Evolutionary conservation across 768 basidiomycete species (phyloP).

Genomic region (Tricholoma bakamatsutake): DNA sequence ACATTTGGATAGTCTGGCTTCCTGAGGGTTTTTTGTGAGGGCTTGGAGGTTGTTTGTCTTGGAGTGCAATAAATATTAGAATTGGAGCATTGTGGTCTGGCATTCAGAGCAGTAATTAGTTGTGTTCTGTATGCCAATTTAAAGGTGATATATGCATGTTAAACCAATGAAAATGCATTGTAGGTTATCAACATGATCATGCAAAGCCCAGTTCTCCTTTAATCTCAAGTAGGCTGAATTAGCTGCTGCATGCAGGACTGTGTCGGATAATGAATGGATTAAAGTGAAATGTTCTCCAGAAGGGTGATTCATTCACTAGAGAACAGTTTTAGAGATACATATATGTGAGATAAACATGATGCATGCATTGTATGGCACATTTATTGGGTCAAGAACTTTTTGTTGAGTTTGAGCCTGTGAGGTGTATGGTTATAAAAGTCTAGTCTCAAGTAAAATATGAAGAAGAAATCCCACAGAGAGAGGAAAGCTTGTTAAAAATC

Average conservation of each 20-base stretch:
- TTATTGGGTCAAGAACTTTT: not conserved
- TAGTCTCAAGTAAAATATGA: not conserved
- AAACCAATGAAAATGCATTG: not conserved
- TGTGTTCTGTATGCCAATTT: not conserved
- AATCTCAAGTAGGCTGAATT: not conserved
- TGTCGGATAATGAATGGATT: not conserved
- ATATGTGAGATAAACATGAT: not conserved
- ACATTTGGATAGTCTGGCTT: not conserved
- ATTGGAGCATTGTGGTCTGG: not conserved
- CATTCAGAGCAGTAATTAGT: not conserved
- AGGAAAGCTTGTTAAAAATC: not conserved
- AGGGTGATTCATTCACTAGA: not conserved
- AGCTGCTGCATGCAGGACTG: not conserved
- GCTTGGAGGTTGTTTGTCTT: not conserved
- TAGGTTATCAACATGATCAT: not conserved
- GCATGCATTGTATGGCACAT: not conserved
- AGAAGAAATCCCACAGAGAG: not conserved
- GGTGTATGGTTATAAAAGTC: not conserved
- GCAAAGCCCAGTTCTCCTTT: not conserved
- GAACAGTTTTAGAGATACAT: not conserved
- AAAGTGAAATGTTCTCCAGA: not conserved
- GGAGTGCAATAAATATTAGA: not conserved
- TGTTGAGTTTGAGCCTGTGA: not conserved
- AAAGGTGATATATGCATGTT: not conserved
- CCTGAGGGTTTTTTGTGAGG: not conserved